Evolutionary conservation across 1,284 basidiomycete species (phyloP), one percentile per base, ranked within the genome.

Genomic region (Ceraceosorus guamensis): DNA sequence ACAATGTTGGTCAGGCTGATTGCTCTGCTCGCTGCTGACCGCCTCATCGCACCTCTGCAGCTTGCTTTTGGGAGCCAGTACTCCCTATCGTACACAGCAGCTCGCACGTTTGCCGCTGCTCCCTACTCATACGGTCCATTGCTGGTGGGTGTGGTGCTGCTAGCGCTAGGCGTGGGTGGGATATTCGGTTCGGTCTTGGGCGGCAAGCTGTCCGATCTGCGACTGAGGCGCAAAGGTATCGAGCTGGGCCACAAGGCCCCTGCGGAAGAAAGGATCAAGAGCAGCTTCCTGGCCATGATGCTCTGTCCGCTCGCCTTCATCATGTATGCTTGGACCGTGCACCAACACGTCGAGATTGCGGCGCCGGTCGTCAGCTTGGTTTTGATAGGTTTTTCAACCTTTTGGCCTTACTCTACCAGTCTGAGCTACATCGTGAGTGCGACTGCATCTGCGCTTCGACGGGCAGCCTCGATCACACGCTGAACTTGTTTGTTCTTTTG

Each of bases 281-380:
- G 70, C 55, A 53, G 65, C 3, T 35, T 79, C 53, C 55, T 78
- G 30, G 62, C 52, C 18, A 45, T 59, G 32, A 16, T 33, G 16
- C 11, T 58, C 10, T 39, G 46, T 18, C 41, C 78, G 33, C 63
- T 81, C 0, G 80, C 80, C 7, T 81, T 85, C 53, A 69, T 88
- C 35, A 84, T 81, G 0, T 89, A 88, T 68, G 89, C 83, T 2
- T 92, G 89, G 89, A 80, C 85, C 4, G 83, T 81, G 46, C 76
- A 88, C 57, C 75, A 83, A 54, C 83, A 84, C 34, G 78, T 83
- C 7, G 46, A 63, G 41, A 33, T 64, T 30, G 57, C 57, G 2
- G 53, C 50, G 0, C 57, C 55, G 0, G 33, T 62, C 45, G 51
- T 61, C 11, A 46, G 59, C 30, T 52, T 64, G 50, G 61, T 68